Evolutionary conservation across 768 basidiomycete species (phyloP), one percentile per base, ranked within the genome.

Genomic region (Nidula microcarpa): DNA sequence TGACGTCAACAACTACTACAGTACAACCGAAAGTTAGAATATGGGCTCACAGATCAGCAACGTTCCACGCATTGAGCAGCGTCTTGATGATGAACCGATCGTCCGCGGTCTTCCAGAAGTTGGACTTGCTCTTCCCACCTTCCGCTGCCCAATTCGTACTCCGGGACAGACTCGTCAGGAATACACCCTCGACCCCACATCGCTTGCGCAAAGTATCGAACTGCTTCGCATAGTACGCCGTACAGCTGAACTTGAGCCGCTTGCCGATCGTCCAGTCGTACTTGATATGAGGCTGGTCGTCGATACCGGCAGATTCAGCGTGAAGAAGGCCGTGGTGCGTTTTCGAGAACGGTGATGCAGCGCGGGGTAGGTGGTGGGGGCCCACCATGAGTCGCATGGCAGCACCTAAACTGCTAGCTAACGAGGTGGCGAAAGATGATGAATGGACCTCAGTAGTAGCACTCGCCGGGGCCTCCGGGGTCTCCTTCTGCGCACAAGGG

Each of bases 81-180:
- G 89, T 89, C 79, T 92, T 92, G 73, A 92, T 86, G 59, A 94
- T 85, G 62, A 87, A 90, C 54, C 82, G 74, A 57, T 87, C 81
- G 65, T 94, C 91, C 30, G 69, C 65, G 45, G 87, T 91, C 76
- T 87, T 89, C 87, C 89, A 89, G 62, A 92, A 94, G 57, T 86
- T 84, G 2, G 82, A 83, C 61, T 77, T 80, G 66, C 87, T 89
- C 78, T 92, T 94, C 5, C 91, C 91, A 0, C 91, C 86, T 52
- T 84, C 83, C 0, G 89, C 89, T 10, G 76, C 71, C 89, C 90
- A 94, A 52, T 80, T 82, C 41, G 75, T 70, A 56, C 84, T 83
- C 48, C 70, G 66, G 18, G 75, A 72, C 57, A 92, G 63, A 62
- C 87, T 90, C 65, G 76, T 75, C 52, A 87, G 55, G 58, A 86